Conservation (phyloP, 768 basidiomycete genomes). For the Collybia nuda region DNA sequence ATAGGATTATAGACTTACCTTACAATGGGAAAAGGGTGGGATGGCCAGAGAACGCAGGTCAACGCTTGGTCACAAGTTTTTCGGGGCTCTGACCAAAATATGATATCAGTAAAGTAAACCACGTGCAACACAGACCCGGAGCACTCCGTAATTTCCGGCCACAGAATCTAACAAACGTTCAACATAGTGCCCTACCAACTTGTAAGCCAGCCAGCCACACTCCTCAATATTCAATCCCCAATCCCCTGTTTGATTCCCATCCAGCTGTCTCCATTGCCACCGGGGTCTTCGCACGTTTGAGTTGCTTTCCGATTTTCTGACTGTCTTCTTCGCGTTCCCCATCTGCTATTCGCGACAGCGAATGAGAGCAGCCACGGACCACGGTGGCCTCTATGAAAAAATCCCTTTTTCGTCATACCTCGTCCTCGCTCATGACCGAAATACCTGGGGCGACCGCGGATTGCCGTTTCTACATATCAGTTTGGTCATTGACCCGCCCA, state of each 20-base stretch:
- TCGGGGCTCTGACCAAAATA: conserved; percentile 2
- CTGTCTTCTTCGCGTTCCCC: conserved; percentile 4
- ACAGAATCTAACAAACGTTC: conserved; percentile 10
- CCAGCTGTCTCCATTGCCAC: not conserved
- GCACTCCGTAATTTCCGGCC: conserved; percentile 21
- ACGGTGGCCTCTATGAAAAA: not conserved
- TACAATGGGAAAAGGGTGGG: not conserved
- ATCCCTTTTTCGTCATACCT: not conserved
- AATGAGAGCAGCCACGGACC: conserved; percentile 7
- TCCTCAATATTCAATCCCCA: not conserved
- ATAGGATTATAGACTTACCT: no score
- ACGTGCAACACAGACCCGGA: conserved; percentile 28
- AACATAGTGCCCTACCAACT: no score
- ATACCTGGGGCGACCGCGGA: not conserved
- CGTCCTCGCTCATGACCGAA: not conserved
- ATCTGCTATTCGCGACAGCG: conserved; percentile 1
- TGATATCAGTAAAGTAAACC: conserved; percentile 24
- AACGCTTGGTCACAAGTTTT: conserved; percentile 7
- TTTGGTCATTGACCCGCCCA: not conserved
- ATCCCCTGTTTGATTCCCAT: not conserved
- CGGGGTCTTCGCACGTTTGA: conserved; percentile 17
- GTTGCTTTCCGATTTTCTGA: not conserved
- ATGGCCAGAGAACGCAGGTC: not conserved
- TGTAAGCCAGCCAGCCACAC: no score
- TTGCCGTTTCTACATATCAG: not conserved